phyloP scores from a whole-genome alignment of 129 eudicot genomes.

The Tagetes erecta region DNA sequence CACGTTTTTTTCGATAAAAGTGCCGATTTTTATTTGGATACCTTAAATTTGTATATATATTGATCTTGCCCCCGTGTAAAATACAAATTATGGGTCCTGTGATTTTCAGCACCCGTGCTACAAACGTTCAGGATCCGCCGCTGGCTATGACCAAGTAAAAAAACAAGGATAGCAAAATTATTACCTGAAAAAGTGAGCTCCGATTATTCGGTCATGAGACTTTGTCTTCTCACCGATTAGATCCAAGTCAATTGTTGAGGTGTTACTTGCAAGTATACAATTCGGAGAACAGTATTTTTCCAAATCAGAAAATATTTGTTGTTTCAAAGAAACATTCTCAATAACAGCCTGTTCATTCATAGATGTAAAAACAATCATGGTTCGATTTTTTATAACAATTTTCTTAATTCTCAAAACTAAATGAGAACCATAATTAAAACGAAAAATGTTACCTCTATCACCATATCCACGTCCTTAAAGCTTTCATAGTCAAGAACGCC shows the following conservation, averaged over 20 bases:
- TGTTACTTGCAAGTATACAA: constrained; percentile 81
- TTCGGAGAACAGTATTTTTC: constrained; percentile 67
- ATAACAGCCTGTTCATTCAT: constrained; percentile 63
- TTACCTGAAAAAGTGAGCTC: constrained; percentile 99
- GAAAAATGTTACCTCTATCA: constrained; percentile 67
- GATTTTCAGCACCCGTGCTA: too few relatives aligned
- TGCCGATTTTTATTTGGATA: too few relatives aligned
- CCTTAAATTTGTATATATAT: too few relatives aligned
- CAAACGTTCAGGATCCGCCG: too few relatives aligned
- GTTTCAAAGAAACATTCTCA: constrained; percentile 69
- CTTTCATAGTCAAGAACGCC: constrained; percentile 79
- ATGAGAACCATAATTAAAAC: not conserved
- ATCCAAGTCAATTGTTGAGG: constrained; percentile 65
- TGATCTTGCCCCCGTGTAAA: too few relatives aligned
- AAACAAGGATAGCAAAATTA: not conserved
- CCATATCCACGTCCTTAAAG: constrained; percentile 95
- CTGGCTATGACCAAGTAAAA: not conserved
- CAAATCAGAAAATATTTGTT: constrained; percentile 67
- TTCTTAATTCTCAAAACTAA: not conserved
- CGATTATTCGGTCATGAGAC: constrained; percentile 69
- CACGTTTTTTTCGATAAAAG: too few relatives aligned
- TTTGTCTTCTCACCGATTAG: constrained; percentile 74
- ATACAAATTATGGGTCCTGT: too few relatives aligned
- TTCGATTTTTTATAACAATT: not conserved
- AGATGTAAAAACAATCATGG: not conserved